Base-by-base conservation (phyloP, 495 filamentous ascomycete species). In the Letharia lupina region DNA sequence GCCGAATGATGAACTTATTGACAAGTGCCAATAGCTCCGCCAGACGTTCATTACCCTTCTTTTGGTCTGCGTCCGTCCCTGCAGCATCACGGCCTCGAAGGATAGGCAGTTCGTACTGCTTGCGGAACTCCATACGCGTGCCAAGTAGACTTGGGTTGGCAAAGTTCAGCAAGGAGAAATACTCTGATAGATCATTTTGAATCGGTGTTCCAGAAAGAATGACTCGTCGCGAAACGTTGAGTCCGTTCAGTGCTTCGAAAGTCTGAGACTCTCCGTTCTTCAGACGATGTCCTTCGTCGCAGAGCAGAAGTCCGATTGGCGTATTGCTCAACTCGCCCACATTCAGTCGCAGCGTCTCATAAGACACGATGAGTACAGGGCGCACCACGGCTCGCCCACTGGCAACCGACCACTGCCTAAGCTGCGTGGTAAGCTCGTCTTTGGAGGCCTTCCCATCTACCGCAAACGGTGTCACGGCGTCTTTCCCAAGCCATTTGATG, bases 301-400 rank as follows among this genome's bases (percentile, higher is more conserved):
- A 98, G n/a, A 99, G 83, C 73, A 99, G 87, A 13, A 99, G 78
- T 9, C 94, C 94, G 69, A 99, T 98, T 3, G 87, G 87, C 3
- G 89, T 89, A 64, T 91, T 86, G 61, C 86, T 89, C 52, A 99
- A 82, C 69, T 93, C 87, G n/a, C 91, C 89, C 11, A 90, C 88
- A 68, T 99, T 92, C 61, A 98, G 78, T 31, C 94, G 88, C 8
- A 99, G 82, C 1, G 95, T 98, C 73, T 99, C 94, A 72, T 99
- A 99, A 2, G 94, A 98, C 60, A 99, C 92, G 61, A 99, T 99
- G n/a, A 99, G 87, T n/a, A 97, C 91, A 7, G 95, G 94, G 41
- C 94, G 83, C 31, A 91, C 92, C 31, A 99, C 86, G n/a, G 91
- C 82, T 50, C 94, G 88, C 8, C 94, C 94, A 50, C 83, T 90